Base-by-base conservation (phyloP, 148 eudicot species). In the Fallopia convolvulus region DNA sequence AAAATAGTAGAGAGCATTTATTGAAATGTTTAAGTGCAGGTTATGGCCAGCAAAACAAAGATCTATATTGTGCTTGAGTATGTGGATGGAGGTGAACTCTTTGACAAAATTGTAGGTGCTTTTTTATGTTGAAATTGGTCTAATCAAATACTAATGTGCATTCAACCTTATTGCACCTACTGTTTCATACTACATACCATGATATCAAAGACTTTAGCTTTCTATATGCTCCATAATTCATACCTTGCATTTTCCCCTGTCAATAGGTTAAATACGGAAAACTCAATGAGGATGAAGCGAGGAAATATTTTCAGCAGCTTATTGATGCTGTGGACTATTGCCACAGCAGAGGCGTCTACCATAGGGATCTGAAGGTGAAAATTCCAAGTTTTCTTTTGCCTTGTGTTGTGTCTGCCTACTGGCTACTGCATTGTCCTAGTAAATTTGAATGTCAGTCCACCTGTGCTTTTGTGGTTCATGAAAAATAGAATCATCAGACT, bases 341-440 rank as follows among this genome's bases (percentile, higher is more conserved):
- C 85, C 98, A 94, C 72, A 94, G 98, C 83, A 86, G 98, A 94
- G 97, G 98, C 15, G 92, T 94, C 50, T 92, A 88, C 87, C 98
- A 94, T 49, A 83, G 98, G 83, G 98, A 94, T 84, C 81, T 94
- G 48, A 94, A 94, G 97, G 98, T 91, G 77, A 58, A 47, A 21
- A 6, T 79, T 71, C 15, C 6, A 13, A 36, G 14, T 20, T 39
- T 12, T n/a, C 7, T 18, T 11, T 13, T 18, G 5, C 10, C 30
- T 17, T 30, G 1, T 3, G 36, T 33, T 33, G 36, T 36, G 36
- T 46, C 72, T 72, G 47, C 70, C 42, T 4, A 26, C 17, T 48
- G 17, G n/a, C n/a, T n/a, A n/a, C n/a, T n/a, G 36, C 39, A 1
- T 30, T 12, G 21, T 48, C 20, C 12, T 50, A 30, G 32, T 58